These are phyloP conservation scores for Taxawa tesnikishii DNA, from an alignment of 2,329 filamentous ascomycete genomes.

Conservation along the genomic window DNA sequence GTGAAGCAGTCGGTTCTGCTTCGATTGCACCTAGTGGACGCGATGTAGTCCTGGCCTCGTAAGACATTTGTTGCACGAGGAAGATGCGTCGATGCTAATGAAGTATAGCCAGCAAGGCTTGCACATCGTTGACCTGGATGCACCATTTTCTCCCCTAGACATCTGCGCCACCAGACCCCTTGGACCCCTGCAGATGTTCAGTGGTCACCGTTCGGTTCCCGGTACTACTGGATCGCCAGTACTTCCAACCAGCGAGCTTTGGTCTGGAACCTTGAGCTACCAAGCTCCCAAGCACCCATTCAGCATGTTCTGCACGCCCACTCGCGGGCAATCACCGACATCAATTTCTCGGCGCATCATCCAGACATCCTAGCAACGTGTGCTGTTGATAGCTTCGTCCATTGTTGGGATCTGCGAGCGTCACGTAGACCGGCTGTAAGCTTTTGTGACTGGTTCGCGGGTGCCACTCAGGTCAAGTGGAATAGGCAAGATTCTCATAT, in stretches of 20 bases:
- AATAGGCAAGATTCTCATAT: slow-evolving; percentile 79
- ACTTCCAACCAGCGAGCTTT: slow-evolving; percentile 90
- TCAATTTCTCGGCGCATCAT: slow-evolving; percentile 91
- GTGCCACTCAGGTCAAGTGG: slow-evolving; percentile 91
- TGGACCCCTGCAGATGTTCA: slow-evolving; percentile 95
- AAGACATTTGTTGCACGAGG: no score
- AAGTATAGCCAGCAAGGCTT: slow-evolving; percentile 62
- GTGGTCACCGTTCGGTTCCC: slow-evolving; percentile 84
- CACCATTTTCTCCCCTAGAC: slow-evolving; percentile 77
- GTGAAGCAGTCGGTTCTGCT: slow-evolving; percentile 70
- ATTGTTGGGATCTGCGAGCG: slow-evolving; percentile 78
- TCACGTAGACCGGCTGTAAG: slow-evolving; percentile 62
- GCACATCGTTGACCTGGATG: slow-evolving; percentile 85
- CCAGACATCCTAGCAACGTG: slow-evolving; percentile 83
- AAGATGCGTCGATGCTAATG: background rate
- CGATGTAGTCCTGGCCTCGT: slow-evolving; percentile 80
- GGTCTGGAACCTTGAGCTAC: slow-evolving; percentile 80
- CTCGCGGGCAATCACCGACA: slow-evolving; percentile 82
- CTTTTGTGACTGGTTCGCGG: slow-evolving; percentile 87
- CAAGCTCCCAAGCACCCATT: slow-evolving; percentile 61
- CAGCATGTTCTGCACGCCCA: slow-evolving; percentile 81
- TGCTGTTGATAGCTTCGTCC: slow-evolving; percentile 83
- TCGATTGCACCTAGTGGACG: slow-evolving; percentile 86
- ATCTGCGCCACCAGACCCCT: slow-evolving; percentile 74
- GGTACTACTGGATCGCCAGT: slow-evolving; percentile 88